These are phyloP conservation scores for Symbiodinium natans DNA, from an alignment of 73 alveolate species.

Conservation along the genomic window DNA sequence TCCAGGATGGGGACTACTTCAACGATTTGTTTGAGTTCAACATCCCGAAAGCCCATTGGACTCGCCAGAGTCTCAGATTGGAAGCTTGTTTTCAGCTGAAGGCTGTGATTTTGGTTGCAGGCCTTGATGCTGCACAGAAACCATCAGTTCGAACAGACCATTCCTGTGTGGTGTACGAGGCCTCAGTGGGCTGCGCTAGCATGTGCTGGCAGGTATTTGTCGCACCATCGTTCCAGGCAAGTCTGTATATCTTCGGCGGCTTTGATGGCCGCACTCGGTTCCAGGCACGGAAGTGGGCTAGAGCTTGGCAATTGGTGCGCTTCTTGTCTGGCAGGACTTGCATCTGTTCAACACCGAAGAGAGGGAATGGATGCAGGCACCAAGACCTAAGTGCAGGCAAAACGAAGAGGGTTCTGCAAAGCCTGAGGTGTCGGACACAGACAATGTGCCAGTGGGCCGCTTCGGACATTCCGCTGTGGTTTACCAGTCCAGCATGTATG, in stretches of 20 bases:
- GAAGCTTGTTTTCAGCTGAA: neutral
- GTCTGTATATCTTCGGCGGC: conserved; percentile 96
- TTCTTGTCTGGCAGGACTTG: conserved; percentile 31
- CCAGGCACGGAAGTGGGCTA: conserved; percentile 91
- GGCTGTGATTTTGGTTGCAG: neutral
- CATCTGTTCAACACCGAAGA: conserved; percentile 79
- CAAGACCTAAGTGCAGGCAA: neutral
- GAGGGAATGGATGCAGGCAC: conserved; percentile 77
- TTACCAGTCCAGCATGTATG: conserved; percentile 93
- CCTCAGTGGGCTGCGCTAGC: neutral
- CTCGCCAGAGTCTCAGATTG: conserved; percentile 11
- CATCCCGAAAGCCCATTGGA: conserved; percentile 90
- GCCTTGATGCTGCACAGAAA: conserved; percentile 36
- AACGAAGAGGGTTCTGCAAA: neutral
- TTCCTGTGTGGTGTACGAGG: conserved; percentile 95
- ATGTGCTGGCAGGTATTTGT: neutral
- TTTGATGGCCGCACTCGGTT: conserved; percentile 96
- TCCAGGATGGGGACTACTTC: conserved; percentile 98
- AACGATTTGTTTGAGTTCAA: conserved; percentile 96
- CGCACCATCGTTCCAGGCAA: neutral
- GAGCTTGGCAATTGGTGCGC: neutral
- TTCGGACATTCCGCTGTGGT: conserved; percentile 97
- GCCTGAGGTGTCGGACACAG: conserved; percentile 51
- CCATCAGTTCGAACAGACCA: conserved; percentile 96
- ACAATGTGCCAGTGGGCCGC: conserved; percentile 95